Percentiles rank a stretch among this genome's conserved stretches.
phyloP scores from a whole-genome alignment of 169 alveolate species.

The Eimeria falciformis region DNA sequence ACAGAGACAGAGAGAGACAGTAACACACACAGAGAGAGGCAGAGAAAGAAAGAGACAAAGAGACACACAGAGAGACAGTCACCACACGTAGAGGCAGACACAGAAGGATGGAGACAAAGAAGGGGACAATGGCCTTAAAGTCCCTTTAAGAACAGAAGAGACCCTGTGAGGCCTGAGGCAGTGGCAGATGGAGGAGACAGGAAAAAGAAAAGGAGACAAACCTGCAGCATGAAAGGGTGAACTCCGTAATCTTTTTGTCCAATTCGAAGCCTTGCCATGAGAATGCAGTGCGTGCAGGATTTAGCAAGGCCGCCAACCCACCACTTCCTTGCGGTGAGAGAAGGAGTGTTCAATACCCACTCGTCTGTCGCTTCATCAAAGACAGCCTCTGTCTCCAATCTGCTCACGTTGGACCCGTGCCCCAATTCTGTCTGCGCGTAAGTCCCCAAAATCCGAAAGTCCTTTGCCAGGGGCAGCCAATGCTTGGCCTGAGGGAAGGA shows the following conservation, averaged over 20 bases:
- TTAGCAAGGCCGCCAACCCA: slow-evolving; percentile 82
- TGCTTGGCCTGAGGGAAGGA: slow-evolving; percentile 5
- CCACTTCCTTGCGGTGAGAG: slow-evolving; percentile 77
- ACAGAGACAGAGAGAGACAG: too few relatives aligned
- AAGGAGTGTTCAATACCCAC: slow-evolving; percentile 75
- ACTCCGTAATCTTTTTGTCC: slow-evolving; percentile 76
- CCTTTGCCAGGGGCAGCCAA: slow-evolving; percentile 78
- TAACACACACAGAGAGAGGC: too few relatives aligned
- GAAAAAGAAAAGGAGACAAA: too few relatives aligned
- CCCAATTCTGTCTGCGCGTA: slow-evolving; percentile 80
- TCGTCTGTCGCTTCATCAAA: slow-evolving; percentile 71
- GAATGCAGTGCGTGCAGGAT: slow-evolving; percentile 76
- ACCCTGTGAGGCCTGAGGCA: too few relatives aligned
- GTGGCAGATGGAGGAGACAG: too few relatives aligned
- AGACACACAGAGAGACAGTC: too few relatives aligned
- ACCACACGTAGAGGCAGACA: too few relatives aligned
- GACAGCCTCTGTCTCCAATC: slow-evolving; percentile 77
- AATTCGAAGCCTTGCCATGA: slow-evolving; percentile 77
- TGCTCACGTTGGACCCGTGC: slow-evolving; percentile 78
- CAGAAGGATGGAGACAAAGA: too few relatives aligned
- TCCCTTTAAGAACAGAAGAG: too few relatives aligned
- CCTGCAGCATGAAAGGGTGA: slow-evolving; percentile 79
- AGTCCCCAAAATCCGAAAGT: slow-evolving; percentile 79
- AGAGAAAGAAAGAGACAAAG: too few relatives aligned
- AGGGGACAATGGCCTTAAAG: too few relatives aligned